These are phyloP conservation scores for Volutella citrinella DNA, from an alignment of 2,329 filamentous ascomycete species.

Conservation along the genomic window DNA sequence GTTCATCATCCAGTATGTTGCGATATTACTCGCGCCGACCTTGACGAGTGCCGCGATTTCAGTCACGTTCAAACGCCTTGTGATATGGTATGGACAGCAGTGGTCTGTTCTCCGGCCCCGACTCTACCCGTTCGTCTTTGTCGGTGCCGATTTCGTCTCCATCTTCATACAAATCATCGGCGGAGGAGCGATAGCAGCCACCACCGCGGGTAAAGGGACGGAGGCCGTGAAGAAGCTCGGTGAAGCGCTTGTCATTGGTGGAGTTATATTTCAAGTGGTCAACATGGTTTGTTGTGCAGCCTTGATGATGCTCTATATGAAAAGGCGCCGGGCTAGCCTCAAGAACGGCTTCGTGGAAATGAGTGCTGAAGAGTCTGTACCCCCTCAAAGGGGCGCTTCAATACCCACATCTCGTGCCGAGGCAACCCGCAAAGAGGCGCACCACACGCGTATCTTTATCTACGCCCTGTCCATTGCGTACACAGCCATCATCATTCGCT, in stretches of 20 bases:
- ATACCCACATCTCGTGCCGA: slow-evolving; percentile 11
- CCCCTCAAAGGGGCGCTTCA: too few species aligned
- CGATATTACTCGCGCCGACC: slow-evolving; percentile 39
- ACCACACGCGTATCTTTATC: slow-evolving; percentile 8
- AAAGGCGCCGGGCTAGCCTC: slow-evolving; percentile 9
- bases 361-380: too few species aligned
- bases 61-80: slow-evolving; percentile 43
- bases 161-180: slow-evolving; percentile 24
- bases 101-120: slow-evolving; percentile 38
- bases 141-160: slow-evolving; percentile 45
- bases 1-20: slow-evolving; percentile 40
- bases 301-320: slow-evolving; percentile 14
- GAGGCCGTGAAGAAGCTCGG: slow-evolving; percentile 10
- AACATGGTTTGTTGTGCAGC: slow-evolving; percentile 23
- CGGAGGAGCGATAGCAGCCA: slow-evolving; percentile 13
- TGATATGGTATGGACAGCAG: slow-evolving; percentile 39
- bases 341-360: slow-evolving; percentile 2
- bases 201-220: slow-evolving; percentile 9
- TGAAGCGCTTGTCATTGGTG: slow-evolving; percentile 18
- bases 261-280: slow-evolving; percentile 24
- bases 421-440: slow-evolving; percentile 12
- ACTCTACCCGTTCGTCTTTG: slow-evolving; percentile 48
- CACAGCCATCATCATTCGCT: slow-evolving; percentile 15
- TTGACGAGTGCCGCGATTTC: slow-evolving; percentile 45
- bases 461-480: slow-evolving; percentile 14